These are phyloP conservation scores for Termitomyces sp. DNA, from an alignment of 768 basidiomycete genomes.

Conservation along the genomic window DNA sequence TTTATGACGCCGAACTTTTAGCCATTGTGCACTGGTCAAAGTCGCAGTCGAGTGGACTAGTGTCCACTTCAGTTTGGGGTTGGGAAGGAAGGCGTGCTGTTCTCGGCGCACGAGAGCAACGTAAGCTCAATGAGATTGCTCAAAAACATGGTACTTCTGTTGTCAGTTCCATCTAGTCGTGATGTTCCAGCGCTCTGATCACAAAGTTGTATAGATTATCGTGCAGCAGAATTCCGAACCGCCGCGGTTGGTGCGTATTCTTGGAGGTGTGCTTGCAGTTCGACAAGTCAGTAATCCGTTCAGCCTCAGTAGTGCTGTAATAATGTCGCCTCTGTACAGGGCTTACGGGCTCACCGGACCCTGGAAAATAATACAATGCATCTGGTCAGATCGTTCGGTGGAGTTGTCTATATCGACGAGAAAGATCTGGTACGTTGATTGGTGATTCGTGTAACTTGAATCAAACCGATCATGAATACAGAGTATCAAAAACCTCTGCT, in stretches of 20 bases:
- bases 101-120: slow-evolving; percentile 55
- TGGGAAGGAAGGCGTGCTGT: slow-evolving; percentile 62
- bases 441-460: slow-evolving; percentile 2
- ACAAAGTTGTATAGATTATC: slow-evolving; percentile 24
- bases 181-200: not conserved
- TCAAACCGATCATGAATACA: slow-evolving; percentile 17
- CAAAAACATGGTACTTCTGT: slow-evolving; percentile 64
- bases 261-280: slow-evolving; percentile 69
- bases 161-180: slow-evolving; percentile 34
- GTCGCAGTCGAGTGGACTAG: slow-evolving; percentile 58
- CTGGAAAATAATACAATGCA: slow-evolving; percentile 83
- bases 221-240: slow-evolving; percentile 65
- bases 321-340: slow-evolving; percentile 33
- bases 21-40: slow-evolving; percentile 69
- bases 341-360: slow-evolving; percentile 69
- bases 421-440: slow-evolving; percentile 52
- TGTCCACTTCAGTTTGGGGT: slow-evolving; percentile 66
- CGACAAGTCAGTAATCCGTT: slow-evolving; percentile 54
- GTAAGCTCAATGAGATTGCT: slow-evolving; percentile 65
- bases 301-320: not conserved
- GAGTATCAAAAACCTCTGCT: slow-evolving; percentile 68
- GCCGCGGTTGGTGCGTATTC: slow-evolving; percentile 48
- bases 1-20: slow-evolving; percentile 72
- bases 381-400: slow-evolving; percentile 47
- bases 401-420: slow-evolving; percentile 63